Conservation (phyloP, 768 basidiomycete genomes). For the Mycena haematopus region DNA sequence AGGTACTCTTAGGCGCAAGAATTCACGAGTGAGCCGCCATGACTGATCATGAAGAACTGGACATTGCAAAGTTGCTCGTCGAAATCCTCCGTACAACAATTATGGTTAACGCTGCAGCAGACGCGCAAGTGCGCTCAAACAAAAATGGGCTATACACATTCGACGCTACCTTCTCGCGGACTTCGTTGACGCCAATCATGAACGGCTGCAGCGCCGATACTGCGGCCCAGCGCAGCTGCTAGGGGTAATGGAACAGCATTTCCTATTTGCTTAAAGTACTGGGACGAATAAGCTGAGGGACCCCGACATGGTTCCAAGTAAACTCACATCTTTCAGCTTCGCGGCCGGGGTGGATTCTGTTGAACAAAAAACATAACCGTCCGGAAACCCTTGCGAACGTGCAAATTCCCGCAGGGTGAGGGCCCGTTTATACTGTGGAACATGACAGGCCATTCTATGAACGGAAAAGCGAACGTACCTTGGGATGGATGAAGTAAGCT, state of each 20-base stretch:
- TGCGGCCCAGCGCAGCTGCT: constrained; percentile 19
- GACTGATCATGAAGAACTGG: too few relatives aligned
- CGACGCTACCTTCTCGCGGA: constrained; percentile 3
- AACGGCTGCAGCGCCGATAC: constrained; percentile 11
- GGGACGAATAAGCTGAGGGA: background rate
- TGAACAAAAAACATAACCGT: constrained; percentile 51
- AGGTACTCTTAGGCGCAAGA: too few relatives aligned
- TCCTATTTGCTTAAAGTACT: constrained; percentile 21
- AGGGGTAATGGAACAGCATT: constrained; percentile 24
- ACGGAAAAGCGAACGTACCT: background rate
- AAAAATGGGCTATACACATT: background rate
- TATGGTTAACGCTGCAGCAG: too few relatives aligned
- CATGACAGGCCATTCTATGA: background rate
- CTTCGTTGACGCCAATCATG: constrained; percentile 4
- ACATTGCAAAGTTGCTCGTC: too few relatives aligned
- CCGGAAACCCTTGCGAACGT: constrained; percentile 62
- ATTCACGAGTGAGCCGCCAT: too few relatives aligned
- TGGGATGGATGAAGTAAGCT: constrained; percentile 8
- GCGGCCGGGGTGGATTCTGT: constrained; percentile 33
- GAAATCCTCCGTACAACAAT: too few relatives aligned
- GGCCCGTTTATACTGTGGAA: constrained; percentile 54
- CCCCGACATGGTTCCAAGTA: background rate
- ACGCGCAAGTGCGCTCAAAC: background rate
- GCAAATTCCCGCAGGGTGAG: constrained; percentile 56
- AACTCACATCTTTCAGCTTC: constrained; percentile 16